Evolutionary conservation across 129 eudicot genomes (phyloP).

Genomic region (Centaurea solstitialis): DNA sequence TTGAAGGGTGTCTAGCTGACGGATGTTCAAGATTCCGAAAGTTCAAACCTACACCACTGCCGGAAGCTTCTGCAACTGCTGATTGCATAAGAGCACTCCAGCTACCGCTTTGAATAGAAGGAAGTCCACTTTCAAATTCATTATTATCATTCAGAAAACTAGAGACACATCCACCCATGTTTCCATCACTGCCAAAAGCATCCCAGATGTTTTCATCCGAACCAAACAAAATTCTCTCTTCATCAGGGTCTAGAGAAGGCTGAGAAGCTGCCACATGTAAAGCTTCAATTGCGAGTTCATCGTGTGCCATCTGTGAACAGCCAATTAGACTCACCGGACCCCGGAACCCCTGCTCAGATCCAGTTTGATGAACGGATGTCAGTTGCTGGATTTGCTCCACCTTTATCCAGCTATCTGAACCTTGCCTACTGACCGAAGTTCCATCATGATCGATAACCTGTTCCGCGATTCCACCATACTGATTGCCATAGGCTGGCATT

Average conservation of each 20-base stretch:
- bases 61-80: slow-evolving; percentile 88
- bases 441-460: slow-evolving; percentile 42
- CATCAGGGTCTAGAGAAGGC: slow-evolving; percentile 85
- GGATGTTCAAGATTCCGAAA: slow-evolving; percentile 42
- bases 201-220: slow-evolving; percentile 87
- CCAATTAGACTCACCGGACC: slow-evolving; percentile 35
- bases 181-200: slow-evolving; percentile 67
- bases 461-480: slow-evolving; percentile 42
- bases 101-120: slow-evolving; percentile 87
- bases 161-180: slow-evolving; percentile 36
- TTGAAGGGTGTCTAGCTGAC: slow-evolving; percentile 30
- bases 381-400: slow-evolving; percentile 45
- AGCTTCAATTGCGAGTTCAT: slow-evolving; percentile 34
- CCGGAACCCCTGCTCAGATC: slow-evolving; percentile 33
- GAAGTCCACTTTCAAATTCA: slow-evolving; percentile 44
- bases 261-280: slow-evolving; percentile 43
- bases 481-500: slow-evolving; percentile 41
- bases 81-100: slow-evolving; percentile 99
- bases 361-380: slow-evolving; percentile 33
- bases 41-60: slow-evolving; percentile 45
- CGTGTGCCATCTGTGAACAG: slow-evolving; percentile 35
- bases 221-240: slow-evolving; percentile 84
- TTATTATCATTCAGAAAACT: slow-evolving; percentile 42
- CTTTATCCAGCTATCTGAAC: slow-evolving; percentile 38
- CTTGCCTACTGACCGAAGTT: slow-evolving; percentile 27